A percentile compares a stretch with the other conserved stretches of the same genome.
phyloP scores from a whole-genome alignment of 2,329 filamentous ascomycete species.

The Claviceps cyperi region DNA sequence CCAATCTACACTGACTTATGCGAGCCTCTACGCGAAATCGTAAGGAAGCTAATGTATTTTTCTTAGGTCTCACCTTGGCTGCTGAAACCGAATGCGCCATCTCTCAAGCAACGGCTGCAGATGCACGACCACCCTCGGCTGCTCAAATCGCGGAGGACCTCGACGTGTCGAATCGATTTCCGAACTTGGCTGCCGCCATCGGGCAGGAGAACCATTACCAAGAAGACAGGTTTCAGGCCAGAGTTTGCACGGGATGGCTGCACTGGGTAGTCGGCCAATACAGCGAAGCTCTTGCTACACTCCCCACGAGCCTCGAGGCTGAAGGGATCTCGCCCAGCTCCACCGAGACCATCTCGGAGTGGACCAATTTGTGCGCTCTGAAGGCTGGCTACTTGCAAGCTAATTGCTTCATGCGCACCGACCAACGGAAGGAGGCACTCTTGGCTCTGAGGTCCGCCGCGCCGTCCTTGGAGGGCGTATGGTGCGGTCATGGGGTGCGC shows the following conservation, averaged over 20 bases:
- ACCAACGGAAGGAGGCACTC: slow-evolving; percentile 43
- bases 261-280: slow-evolving; percentile 67
- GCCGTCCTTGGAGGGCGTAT: slow-evolving; percentile 43
- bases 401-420: slow-evolving; percentile 38
- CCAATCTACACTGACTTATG: no score
- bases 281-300: slow-evolving; percentile 38
- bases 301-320: slow-evolving; percentile 49
- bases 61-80: slow-evolving; percentile 50
- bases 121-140: slow-evolving; percentile 28
- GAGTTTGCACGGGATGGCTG: slow-evolving; percentile 72
- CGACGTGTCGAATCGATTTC: slow-evolving; percentile 29
- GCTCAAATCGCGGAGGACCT: slow-evolving; percentile 27
- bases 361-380: slow-evolving; percentile 70
- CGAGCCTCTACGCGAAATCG: background rate
- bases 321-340: slow-evolving; percentile 37
- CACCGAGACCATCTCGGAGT: slow-evolving; percentile 46
- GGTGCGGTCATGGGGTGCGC: slow-evolving; percentile 35
- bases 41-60: background rate
- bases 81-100: slow-evolving; percentile 56
- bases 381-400: slow-evolving; percentile 69
- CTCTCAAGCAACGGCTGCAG: slow-evolving; percentile 33
- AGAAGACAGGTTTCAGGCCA: slow-evolving; percentile 61
- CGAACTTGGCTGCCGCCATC: slow-evolving; percentile 40
- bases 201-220: slow-evolving; percentile 38
- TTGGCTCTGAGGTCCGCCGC: slow-evolving; percentile 51